Conservation (phyloP, 2,329 filamentous ascomycete genomes). For the Eurotiales sp. region DNA sequence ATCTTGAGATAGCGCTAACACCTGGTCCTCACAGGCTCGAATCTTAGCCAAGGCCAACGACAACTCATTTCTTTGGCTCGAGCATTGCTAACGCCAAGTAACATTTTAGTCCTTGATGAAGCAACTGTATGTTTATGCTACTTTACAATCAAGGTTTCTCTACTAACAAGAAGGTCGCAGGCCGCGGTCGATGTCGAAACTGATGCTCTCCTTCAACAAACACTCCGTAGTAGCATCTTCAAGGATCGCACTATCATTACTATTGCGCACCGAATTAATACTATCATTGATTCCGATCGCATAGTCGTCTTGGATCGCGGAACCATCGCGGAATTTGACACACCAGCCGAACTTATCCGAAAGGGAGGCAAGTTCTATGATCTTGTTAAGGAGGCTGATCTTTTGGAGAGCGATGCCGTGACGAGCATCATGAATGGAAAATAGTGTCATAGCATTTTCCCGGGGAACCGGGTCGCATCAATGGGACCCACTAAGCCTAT, state of each 20-base stretch:
- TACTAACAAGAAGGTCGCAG: slow-evolving; percentile 29
- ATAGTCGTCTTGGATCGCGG: slow-evolving; percentile 93
- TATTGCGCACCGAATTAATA: slow-evolving; percentile 97
- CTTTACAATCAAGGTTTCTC: background rate
- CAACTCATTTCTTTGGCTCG: slow-evolving; percentile 92
- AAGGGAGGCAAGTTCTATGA: slow-evolving; percentile 79
- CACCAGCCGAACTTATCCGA: slow-evolving; percentile 71
- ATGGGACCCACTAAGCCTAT: background rate
- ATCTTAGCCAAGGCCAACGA: slow-evolving; percentile 90
- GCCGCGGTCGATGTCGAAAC: slow-evolving; percentile 68
- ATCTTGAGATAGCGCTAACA: background rate
- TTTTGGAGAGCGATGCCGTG: slow-evolving; percentile 52
- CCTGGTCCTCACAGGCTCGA: slow-evolving; percentile 63
- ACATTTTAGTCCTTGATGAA: slow-evolving; percentile 95
- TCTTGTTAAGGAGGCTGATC: slow-evolving; percentile 83
- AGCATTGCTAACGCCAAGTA: slow-evolving; percentile 89
- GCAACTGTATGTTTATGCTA: slow-evolving; percentile 63
- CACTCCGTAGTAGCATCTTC: slow-evolving; percentile 65
- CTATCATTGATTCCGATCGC: slow-evolving; percentile 81
- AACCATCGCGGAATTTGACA: slow-evolving; percentile 88
- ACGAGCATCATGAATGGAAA: slow-evolving; percentile 16
- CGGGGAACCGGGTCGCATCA: slow-evolving; percentile 4
- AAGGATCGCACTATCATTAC: slow-evolving; percentile 94
- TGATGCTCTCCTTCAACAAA: slow-evolving; percentile 62
- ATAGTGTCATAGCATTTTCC: slow-evolving; percentile 8